These are phyloP conservation scores for Tremella fuciformis DNA, from an alignment of 768 basidiomycete genomes.

Conservation along the genomic window DNA sequence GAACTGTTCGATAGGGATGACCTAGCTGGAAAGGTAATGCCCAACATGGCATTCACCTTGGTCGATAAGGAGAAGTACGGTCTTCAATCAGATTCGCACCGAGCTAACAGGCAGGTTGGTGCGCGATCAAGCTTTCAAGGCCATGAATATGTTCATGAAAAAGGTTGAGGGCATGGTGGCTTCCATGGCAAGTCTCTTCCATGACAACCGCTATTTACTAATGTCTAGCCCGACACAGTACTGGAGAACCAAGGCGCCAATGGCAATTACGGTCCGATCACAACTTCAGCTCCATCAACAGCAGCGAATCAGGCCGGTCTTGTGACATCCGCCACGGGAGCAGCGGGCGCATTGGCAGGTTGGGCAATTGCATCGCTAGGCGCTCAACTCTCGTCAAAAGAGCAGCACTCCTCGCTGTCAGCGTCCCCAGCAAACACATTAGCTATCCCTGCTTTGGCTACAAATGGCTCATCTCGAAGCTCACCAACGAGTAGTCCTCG, in stretches of 20 bases:
- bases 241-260: constrained; percentile 48
- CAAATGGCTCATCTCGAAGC: not conserved
- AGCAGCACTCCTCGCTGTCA: constrained; percentile 60
- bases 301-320: constrained; percentile 56
- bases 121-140: constrained; percentile 93
- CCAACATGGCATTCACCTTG: constrained; percentile 71
- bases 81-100: not conserved
- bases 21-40: constrained; percentile 82
- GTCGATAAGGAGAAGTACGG: constrained; percentile 90
- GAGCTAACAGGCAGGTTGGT: constrained; percentile 63
- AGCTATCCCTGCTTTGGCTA: constrained; percentile 10
- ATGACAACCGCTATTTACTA: not conserved
- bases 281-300: constrained; percentile 27
- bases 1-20: constrained; percentile 88
- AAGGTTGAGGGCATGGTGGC: constrained; percentile 73
- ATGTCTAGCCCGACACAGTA: constrained; percentile 61
- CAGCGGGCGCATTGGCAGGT: constrained; percentile 84
- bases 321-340: constrained; percentile 82
- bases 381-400: constrained; percentile 70
- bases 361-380: constrained; percentile 93
- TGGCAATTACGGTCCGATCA: constrained; percentile 39
- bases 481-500: constrained; percentile 14
- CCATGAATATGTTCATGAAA: constrained; percentile 81
- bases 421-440: constrained; percentile 17
- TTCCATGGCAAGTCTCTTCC: constrained; percentile 65